phyloP scores from a whole-genome alignment of 2,329 filamentous ascomycete genomes.

The Lithohypha guttulata region DNA sequence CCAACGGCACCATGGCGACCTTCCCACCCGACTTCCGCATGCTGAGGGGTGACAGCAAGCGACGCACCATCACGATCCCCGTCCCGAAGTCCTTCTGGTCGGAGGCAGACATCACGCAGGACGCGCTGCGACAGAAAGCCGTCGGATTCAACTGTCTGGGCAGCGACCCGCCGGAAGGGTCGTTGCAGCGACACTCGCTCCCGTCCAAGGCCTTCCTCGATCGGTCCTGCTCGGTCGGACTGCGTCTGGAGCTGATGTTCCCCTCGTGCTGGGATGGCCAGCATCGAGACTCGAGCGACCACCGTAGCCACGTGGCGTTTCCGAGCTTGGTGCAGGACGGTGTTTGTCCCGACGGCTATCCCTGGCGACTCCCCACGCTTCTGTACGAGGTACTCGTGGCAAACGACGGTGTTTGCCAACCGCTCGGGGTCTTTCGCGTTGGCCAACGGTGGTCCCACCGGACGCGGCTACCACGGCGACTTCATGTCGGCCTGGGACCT shows the following conservation, averaged over 20 bases:
- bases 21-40: slow-evolving; percentile 73
- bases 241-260: slow-evolving; percentile 77
- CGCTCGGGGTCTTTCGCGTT: slow-evolving; percentile 56
- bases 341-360: slow-evolving; percentile 58
- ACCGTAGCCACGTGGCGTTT: slow-evolving; percentile 60
- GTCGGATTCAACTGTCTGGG: slow-evolving; percentile 5
- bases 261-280: slow-evolving; percentile 80
- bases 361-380: slow-evolving; percentile 58
- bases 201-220: slow-evolving; percentile 5
- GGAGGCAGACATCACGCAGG: neutral
- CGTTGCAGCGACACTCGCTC: slow-evolving; percentile 1
- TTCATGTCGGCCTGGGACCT: slow-evolving; percentile 64
- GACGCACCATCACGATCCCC: slow-evolving; percentile 11
- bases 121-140: slow-evolving; percentile 4
- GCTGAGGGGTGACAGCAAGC: slow-evolving; percentile 58
- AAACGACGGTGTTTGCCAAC: slow-evolving; percentile 1
- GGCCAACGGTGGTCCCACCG: slow-evolving; percentile 48
- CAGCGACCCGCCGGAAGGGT: slow-evolving; percentile 2
- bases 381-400: slow-evolving; percentile 43
- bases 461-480: slow-evolving; percentile 47
- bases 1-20: slow-evolving; percentile 46
- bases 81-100: slow-evolving; percentile 4
- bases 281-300: slow-evolving; percentile 42
- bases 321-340: slow-evolving; percentile 66
- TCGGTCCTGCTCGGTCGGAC: slow-evolving; percentile 41